phyloP scores from a whole-genome alignment of 1,284 basidiomycete species.

The Rugosomyces carneus region DNA sequence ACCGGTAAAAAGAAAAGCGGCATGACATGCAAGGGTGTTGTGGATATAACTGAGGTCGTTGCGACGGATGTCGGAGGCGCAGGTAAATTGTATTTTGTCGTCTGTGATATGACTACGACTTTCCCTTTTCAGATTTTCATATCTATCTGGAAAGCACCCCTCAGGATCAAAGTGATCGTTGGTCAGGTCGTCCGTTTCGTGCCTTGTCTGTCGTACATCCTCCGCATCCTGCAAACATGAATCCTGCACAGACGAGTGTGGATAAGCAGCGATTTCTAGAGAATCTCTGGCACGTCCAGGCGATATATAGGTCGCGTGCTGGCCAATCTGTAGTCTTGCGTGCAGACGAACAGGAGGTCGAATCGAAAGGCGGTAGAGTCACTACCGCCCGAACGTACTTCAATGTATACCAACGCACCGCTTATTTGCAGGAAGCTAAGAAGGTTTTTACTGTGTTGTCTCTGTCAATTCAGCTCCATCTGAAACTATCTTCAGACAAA shows the following conservation, averaged over 20 bases:
- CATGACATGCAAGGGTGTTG: conserved; percentile 81
- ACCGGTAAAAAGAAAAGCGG: conserved; percentile 69
- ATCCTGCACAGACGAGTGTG: conserved; percentile 52
- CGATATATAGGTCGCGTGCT: conserved; percentile 62
- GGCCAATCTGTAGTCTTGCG: conserved; percentile 63
- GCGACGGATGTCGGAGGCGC: conserved; percentile 81
- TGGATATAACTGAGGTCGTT: conserved; percentile 81
- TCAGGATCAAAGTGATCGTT: conserved; percentile 72
- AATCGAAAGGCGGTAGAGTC: conserved; percentile 50
- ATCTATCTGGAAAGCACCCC: conserved; percentile 79
- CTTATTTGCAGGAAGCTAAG: conserved; percentile 66
- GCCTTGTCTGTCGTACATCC: conserved; percentile 68
- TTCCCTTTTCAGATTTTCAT: conserved; percentile 59
- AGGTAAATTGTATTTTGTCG: conserved; percentile 42
- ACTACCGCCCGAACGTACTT: conserved; percentile 76
- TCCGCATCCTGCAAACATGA: conserved; percentile 54
- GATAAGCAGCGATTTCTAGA: conserved; percentile 84
- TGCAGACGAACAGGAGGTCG: conserved; percentile 70
- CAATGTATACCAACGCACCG: conserved; percentile 76
- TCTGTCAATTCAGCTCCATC: not conserved
- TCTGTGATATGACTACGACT: conserved; percentile 1
- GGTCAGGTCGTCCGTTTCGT: conserved; percentile 80
- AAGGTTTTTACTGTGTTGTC: conserved; percentile 47
- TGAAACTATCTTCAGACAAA: conserved; percentile 57
- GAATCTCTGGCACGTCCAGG: conserved; percentile 82